Evolutionary conservation across 2,329 filamentous ascomycete species (phyloP).

Genomic region (Fusarium euwallaceae): DNA sequence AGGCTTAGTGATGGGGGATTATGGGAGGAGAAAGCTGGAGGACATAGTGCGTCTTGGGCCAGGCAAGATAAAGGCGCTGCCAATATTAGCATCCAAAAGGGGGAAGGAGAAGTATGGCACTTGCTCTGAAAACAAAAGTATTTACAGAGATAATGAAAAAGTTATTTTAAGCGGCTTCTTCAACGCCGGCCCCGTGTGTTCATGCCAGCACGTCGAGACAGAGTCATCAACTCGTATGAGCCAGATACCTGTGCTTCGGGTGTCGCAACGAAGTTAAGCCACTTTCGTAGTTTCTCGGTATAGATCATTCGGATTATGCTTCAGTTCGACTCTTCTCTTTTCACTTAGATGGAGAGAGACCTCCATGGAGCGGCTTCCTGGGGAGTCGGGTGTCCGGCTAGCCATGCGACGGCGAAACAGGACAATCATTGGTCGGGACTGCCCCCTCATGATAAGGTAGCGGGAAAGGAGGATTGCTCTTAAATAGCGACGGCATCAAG

Average conservation of each 20-base stretch:
- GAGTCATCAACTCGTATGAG: too few relatives aligned
- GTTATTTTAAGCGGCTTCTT: background rate
- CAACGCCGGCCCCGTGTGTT: rapidly evolving
- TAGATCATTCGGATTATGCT: too few relatives aligned
- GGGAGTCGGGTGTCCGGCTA: too few relatives aligned
- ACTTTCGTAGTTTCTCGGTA: too few relatives aligned
- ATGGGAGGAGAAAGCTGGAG: rapidly evolving
- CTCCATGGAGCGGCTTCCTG: too few relatives aligned
- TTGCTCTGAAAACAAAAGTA: background rate
- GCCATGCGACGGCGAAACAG: background rate
- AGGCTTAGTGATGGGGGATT: rapidly evolving
- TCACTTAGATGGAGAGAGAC: too few relatives aligned
- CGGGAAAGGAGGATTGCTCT: background rate
- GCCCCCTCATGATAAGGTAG: background rate
- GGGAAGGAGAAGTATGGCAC: background rate
- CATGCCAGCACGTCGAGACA: background rate
- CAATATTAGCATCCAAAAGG: background rate
- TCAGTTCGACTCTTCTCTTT: too few relatives aligned
- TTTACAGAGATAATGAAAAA: background rate
- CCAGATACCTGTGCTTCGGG: background rate
- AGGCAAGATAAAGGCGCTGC: background rate
- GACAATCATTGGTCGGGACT: background rate
- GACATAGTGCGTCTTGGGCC: background rate
- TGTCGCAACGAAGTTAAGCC: too few relatives aligned
- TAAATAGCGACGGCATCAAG: background rate